Conservation (phyloP, 2,329 filamentous ascomycete genomes). For the Epichloe elymi region DNA sequence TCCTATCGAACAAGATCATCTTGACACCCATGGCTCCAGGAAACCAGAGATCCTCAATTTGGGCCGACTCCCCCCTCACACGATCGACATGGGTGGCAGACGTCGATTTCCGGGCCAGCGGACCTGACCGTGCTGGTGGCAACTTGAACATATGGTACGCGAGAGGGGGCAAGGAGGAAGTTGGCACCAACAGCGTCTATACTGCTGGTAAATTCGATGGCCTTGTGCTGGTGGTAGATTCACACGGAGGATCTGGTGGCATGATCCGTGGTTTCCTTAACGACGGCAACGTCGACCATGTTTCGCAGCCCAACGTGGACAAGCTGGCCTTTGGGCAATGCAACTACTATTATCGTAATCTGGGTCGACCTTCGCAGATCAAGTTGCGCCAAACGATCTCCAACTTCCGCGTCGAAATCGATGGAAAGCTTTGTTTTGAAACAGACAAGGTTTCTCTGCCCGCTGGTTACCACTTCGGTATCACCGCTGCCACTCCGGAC, state of each 20-base stretch:
- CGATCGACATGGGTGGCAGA: conserved; percentile 67
- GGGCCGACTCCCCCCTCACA: conserved; percentile 53
- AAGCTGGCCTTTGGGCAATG: conserved; percentile 87
- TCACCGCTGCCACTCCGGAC: conserved; percentile 80
- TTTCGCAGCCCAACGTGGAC: conserved; percentile 63
- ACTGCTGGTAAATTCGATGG: conserved; percentile 78
- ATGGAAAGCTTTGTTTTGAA: conserved; percentile 71
- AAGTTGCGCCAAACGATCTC: conserved; percentile 53
- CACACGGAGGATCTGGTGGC: conserved; percentile 63
- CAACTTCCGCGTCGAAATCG: conserved; percentile 65
- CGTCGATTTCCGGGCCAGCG: conserved; percentile 76
- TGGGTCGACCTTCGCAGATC: conserved; percentile 70
- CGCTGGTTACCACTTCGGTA: conserved; percentile 67
- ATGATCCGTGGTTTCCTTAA: conserved; percentile 88
- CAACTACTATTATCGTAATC: conserved; percentile 79
- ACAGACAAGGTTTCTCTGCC: conserved; percentile 69
- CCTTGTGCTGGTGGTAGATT: conserved; percentile 75
- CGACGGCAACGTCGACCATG: conserved; percentile 73
- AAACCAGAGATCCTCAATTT: conserved; percentile 70
- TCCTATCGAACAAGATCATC: conserved; percentile 81
- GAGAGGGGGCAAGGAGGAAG: conserved; percentile 48
- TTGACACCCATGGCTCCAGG: conserved; percentile 82
- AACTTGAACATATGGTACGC: conserved; percentile 92
- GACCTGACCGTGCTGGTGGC: conserved; percentile 71
- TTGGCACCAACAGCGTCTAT: conserved; percentile 70